Base-by-base conservation (phyloP, 2,329 filamentous ascomycete genomes). In the Cladosporium cucumerinum region DNA sequence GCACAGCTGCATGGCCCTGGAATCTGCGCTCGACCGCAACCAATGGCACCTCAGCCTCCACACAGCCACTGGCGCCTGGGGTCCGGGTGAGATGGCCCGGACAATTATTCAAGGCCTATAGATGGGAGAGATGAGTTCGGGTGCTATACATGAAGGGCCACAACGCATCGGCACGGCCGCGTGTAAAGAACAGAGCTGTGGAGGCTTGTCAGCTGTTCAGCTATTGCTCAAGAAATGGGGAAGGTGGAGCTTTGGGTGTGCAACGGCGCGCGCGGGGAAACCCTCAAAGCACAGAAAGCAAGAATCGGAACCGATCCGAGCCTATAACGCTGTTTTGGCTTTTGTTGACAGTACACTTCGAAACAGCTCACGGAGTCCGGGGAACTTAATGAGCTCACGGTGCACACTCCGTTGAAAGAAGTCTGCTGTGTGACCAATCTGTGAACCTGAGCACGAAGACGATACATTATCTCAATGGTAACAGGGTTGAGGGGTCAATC, bases 21-120 rank as follows among this genome's bases (percentile, higher is more conserved):
- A 46, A 61, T 51, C 58, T 51, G 58, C 58, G 58, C 58, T 61
- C 58, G 58, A 21, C 58, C 58, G 58, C 26, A 51, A 16, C 58
- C 58, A 61, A 61, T 61, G 18, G 30, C 58, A 18, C 18, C n/a
- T 21, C 30, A 10, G 21, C 28, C 46, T 30, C 39, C 58, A 36
- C 14, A 23, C 21, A 61, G 58, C 58, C 58, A 61, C 58, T 34
- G 28, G 43, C 46, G 58, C 30, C 18, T 52, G 30, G n/a, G 43
- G n/a, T 61, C 43, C 58, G 58, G 58, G 21, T 26, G 43, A 1
- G 4, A 4, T 25, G 21, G 34, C 28, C 58, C 58, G 58, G 28
- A 30, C 14, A 12, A 36, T 30, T 21, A 6, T 52, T 36, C 30
- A 5, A 36, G 25, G 49, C 26, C 21, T 18, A 49, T n/a, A 23